These are phyloP conservation scores for Beauveria medogensis DNA, from an alignment of 2,329 filamentous ascomycete species.

Conservation along the genomic window DNA sequence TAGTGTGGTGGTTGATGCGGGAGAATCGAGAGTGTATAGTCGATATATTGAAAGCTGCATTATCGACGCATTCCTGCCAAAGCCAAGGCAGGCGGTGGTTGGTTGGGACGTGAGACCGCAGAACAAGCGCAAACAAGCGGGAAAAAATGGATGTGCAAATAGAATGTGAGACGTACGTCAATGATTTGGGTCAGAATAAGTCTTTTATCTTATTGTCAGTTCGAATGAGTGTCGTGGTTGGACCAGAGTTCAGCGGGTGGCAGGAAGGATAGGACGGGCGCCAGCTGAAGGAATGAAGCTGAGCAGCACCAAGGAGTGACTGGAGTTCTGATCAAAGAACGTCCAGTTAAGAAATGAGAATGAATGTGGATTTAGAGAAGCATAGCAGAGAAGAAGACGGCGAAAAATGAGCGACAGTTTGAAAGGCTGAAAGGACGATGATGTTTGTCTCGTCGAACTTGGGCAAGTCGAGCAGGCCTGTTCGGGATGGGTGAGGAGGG, in stretches of 20 bases:
- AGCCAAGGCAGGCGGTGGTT: background rate
- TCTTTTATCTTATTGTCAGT: background rate
- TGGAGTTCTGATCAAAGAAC: conserved; percentile 10
- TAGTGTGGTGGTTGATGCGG: background rate
- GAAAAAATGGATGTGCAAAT: background rate
- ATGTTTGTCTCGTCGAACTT: conserved; percentile 9
- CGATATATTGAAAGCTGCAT: conserved; percentile 9
- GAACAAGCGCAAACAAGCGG: background rate
- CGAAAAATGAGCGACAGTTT: conserved; percentile 11
- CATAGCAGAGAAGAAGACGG: conserved; percentile 16
- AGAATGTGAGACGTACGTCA: conserved; percentile 1
- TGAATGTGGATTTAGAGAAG: conserved; percentile 13
- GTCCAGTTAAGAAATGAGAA: conserved; percentile 14
- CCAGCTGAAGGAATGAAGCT: conserved; percentile 26
- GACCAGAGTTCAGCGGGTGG: conserved; percentile 6
- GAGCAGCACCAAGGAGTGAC: conserved; percentile 20
- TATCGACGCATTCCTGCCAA: conserved; percentile 1
- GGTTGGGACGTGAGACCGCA: background rate
- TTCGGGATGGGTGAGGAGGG: background rate
- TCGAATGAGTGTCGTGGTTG: conserved; percentile 12
- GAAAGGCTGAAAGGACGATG: background rate
- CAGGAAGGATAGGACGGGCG: conserved; percentile 32
- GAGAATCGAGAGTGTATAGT: background rate
- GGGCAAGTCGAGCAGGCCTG: conserved; percentile 13
- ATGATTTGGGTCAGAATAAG: background rate